These are phyloP conservation scores for Penicillium brasilianum DNA, from an alignment of 2,329 filamentous ascomycete genomes.

Conservation along the genomic window DNA sequence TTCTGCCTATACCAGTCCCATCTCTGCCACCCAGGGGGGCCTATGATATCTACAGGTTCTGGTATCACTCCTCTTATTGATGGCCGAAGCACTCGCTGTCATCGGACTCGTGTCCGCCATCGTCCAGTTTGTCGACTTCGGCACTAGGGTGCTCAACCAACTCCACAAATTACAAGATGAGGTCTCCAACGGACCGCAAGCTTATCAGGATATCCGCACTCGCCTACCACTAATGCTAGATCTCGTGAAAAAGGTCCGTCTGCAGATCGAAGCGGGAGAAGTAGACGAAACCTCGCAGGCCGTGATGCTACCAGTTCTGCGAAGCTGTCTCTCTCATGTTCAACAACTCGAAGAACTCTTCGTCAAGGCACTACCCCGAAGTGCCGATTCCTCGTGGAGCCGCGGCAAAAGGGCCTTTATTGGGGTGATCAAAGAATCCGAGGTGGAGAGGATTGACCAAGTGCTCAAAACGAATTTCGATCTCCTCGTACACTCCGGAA, in stretches of 20 bases:
- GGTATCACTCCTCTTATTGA: background rate
- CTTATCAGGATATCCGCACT: background rate
- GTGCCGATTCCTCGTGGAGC: background rate
- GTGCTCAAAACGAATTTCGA: background rate
- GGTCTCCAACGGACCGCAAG: background rate
- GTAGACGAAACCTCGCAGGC: background rate
- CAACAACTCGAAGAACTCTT: background rate
- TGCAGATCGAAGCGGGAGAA: background rate
- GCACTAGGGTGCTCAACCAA: background rate
- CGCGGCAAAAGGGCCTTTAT: background rate
- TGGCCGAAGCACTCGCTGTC: background rate
- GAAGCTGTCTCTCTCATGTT: background rate
- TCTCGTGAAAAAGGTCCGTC: background rate
- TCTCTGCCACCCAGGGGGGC: background rate
- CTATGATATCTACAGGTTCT: background rate
- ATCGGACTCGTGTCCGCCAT: background rate
- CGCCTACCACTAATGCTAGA: background rate
- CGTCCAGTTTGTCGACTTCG: background rate
- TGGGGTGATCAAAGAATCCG: background rate
- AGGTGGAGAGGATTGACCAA: background rate
- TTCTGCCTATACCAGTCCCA: background rate
- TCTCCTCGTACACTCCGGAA: background rate
- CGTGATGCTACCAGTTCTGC: background rate
- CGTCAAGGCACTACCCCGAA: background rate
- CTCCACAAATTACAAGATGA: background rate